Evolutionary conservation across 768 basidiomycete genomes (phyloP), one percentile per base, ranked within the genome.

Genomic region (Lanmaoa pseudosensibilis): DNA sequence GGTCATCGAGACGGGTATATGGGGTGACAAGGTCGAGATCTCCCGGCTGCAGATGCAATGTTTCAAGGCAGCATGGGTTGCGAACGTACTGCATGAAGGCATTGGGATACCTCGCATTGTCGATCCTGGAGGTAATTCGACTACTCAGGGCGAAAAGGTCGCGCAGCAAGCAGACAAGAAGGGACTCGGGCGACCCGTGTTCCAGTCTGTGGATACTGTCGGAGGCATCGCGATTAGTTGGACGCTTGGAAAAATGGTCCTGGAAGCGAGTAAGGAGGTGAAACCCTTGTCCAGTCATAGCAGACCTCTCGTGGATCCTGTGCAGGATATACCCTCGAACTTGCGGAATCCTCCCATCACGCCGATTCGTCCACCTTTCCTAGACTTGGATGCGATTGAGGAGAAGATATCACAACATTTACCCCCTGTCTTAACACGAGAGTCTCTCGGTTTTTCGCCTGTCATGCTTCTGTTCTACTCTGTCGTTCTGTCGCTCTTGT

Each of bases 1-100:
- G 56, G 70, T 88, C 13, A 79, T 89, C n/a, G 80, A 78, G 27
- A 78, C 81, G 4, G 86, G 85, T 0, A 79, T 80, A 60, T 92
- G 89, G 90, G 83, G 82, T 23, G 77, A 84, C 38, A 75, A 83
- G 52, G 87, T 96, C 55, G 95, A 95, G 69, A 73, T 91, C 36
- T 83, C 90, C 23, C 83, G 96, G 45, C 74, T 99, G 56, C 85
- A 96, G 74, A 91, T 96, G 90, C 97, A 98, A 69, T 99, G 97
- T 70, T 99, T 99, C 86, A 99, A 99, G 73, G 94, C 96, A 1
- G 95, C 97, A 2, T 99, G 97, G 97, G 83, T 99, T 52, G 87
- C 90, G 50, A 98, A 98, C 72, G 89, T 99, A 37, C 73, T 99
- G 2, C 96, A 98, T 63, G 93, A 97, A 69, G 97, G 97, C 32